Evolutionary conservation across 257 asterid genomes (phyloP), one percentile per base, ranked within the genome.

Genomic region (Solanum ossicruentum): DNA sequence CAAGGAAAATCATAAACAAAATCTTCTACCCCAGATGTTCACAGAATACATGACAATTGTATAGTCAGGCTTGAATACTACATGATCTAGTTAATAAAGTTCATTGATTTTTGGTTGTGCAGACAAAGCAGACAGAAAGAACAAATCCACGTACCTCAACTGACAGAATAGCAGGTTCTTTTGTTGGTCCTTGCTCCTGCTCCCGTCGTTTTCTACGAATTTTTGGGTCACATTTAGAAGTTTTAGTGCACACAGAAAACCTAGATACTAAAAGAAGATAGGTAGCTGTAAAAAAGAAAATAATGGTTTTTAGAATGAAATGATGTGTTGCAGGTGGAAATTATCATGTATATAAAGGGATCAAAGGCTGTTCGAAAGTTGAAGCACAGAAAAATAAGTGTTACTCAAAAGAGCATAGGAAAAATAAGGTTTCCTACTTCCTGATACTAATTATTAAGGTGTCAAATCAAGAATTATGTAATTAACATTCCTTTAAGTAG

Each of bases 121-220:
- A 77, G 43, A 77, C 7, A 77, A 26, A n/a, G 60, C 60, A 23
- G 43, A 23, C 5, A 1, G 47, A 77, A 26, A 49, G 82, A 51
- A 13, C 47, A 77, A 79, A 47, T 69, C 65, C 18, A 78, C 71
- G 67, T 91, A 93, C 99, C 98, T 96, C 98, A 66, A 96, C 99
- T 55, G 99, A 96, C 58, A 96, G 92, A 86, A 95, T 96, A 67
- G 98, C 96, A 83, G 99, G 94, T 70, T 91, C 93, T 86, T 88
- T 91, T 71, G 71, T 89, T 17, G 94, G 97, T 84, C 88, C 93
- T 83, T 87, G 85, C 86, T 88, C 94, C 82, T 80, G 85, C 69
- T 92, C 94, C 41, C 83, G 90, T 87, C 83, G 95, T 88, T 84
- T 95, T 90, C 91, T 91, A 87, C 93, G 90, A 87, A 80, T 80